Base-by-base conservation (phyloP, 2,329 filamentous ascomycete species). In the Aspergillus persii region DNA sequence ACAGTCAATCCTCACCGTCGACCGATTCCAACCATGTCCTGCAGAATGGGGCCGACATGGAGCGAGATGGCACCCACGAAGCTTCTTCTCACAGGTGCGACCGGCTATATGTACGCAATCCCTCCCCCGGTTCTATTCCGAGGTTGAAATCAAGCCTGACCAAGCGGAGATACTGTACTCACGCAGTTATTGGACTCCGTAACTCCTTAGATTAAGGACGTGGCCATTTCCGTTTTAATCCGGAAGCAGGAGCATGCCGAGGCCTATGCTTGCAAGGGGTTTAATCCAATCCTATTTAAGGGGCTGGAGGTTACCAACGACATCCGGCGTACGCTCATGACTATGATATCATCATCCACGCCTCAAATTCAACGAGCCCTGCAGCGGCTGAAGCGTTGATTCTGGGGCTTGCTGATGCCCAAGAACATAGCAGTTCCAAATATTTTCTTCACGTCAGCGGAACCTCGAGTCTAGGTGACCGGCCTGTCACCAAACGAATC, bases 291-390 rank as follows among this genome's bases (percentile, higher is more conserved):
- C n/a, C 9, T 54, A 15, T 62, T 67, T 46, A 41, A 58, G 0
- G 58, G 57, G 8, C 46, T 67, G 3, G 63, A 68, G 47, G 65
- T 66, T 31, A 36, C 57, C 2, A 61, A 63, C 1, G 51, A 50
- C 6, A 39, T 63, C 8, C 50, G 39, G 27, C 27, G 52, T 7
- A 50, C 18, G 63, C 66, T 3, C 50, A 51, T 12, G 51, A 63
- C 4, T 53, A 67, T 54, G 65, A 68, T 55, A 47, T 81, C 55
- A 74, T 83, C 7, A 75, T 84, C 53, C 77, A 81, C 62, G 72
- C 78, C 0, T 77, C 78, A 1, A 66, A 68, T 2, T 77, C 77
- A 4, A 79, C 68, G 56, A 76, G 82, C 61, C 50, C 70, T 1
- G 48, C 63, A 0, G 73, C 74, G 3, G 78, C 77, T 0, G 70